Conservation (phyloP, 192 early-diverging fungal genomes). For the Coemansia sp. region DNA sequence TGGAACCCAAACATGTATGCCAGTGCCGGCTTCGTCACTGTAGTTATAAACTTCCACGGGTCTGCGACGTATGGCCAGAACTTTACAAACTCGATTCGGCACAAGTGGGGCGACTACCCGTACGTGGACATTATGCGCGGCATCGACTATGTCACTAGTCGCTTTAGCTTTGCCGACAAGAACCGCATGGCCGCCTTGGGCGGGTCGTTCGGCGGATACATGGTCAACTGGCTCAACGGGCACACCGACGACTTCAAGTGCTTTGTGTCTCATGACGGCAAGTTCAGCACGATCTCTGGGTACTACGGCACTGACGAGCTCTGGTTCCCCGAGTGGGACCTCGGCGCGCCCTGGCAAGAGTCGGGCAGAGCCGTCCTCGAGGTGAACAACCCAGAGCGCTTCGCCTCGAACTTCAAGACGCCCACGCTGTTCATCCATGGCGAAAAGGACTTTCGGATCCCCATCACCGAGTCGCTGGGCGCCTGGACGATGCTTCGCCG, state of each 20-base stretch:
- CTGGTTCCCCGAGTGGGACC: constrained; percentile 77
- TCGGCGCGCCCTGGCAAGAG: constrained; percentile 65
- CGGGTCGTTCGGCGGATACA: constrained; percentile 79
- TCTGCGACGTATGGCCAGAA: constrained; percentile 77
- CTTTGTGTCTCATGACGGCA: constrained; percentile 70
- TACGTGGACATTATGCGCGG: constrained; percentile 75
- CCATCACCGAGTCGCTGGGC: constrained; percentile 66
- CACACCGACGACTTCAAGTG: constrained; percentile 82
- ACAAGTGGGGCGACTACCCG: constrained; percentile 75
- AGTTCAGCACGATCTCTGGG: constrained; percentile 63
- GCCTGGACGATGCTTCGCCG: constrained; percentile 77
- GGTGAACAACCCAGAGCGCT: constrained; percentile 65
- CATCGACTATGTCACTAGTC: constrained; percentile 63
- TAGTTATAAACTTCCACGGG: constrained; percentile 74
- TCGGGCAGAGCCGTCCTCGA: constrained; percentile 59
- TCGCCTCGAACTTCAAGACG: constrained; percentile 69
- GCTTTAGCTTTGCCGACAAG: constrained; percentile 60
- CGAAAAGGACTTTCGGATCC: constrained; percentile 65
- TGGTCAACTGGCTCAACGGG: constrained; percentile 86
- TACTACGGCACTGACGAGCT: constrained; percentile 72
- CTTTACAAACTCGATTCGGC: constrained; percentile 67
- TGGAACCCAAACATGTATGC: constrained; percentile 80
- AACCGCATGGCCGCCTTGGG: constrained; percentile 66
- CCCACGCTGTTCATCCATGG: constrained; percentile 80
- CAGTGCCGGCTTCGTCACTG: constrained; percentile 67